These are phyloP conservation scores for Termitomyces sp. DNA, from an alignment of 768 basidiomycete genomes.

Conservation along the genomic window DNA sequence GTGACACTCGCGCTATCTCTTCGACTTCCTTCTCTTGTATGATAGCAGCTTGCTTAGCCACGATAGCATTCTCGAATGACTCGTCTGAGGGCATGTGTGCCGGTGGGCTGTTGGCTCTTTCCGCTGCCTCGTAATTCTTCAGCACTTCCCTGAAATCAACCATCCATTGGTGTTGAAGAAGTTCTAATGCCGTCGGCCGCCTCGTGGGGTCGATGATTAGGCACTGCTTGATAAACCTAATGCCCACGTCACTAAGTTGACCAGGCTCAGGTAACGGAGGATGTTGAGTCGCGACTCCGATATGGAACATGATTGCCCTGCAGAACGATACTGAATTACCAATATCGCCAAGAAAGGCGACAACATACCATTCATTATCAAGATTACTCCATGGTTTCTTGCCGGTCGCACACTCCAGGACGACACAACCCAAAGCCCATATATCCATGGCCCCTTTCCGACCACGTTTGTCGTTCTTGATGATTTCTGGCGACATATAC, in stretches of 20 bases:
- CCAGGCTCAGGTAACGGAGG: conserved; percentile 91
- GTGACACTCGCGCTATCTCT: conserved; percentile 42
- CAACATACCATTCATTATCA: conserved; percentile 92
- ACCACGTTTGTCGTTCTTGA: conserved; percentile 88
- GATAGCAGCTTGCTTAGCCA: conserved; percentile 53
- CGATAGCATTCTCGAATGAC: conserved; percentile 45
- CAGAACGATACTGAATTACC: neutral
- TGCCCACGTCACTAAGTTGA: conserved; percentile 85
- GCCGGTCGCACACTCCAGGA: conserved; percentile 94
- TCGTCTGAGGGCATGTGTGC: conserved; percentile 42
- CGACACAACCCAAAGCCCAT: conserved; percentile 97
- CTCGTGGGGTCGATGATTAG: conserved; percentile 81
- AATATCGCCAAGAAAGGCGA: neutral
- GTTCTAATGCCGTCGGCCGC: conserved; percentile 80
- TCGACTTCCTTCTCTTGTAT: conserved; percentile 61
- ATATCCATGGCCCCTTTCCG: conserved; percentile 96
- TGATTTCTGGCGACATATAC: conserved; percentile 99
- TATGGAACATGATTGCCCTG: conserved; percentile 99
- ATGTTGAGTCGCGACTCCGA: conserved; percentile 94
- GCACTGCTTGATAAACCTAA: conserved; percentile 92
- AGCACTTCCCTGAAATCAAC: conserved; percentile 73
- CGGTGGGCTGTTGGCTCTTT: conserved; percentile 47
- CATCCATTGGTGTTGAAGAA: conserved; percentile 91
- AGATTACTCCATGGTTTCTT: conserved; percentile 98
- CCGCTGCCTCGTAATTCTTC: conserved; percentile 61